Evolutionary conservation across 1,139 yeast genomes (phyloP), one percentile per base, ranked within the genome.

Genomic region (Yamadazyma kanchanaburiensis): DNA sequence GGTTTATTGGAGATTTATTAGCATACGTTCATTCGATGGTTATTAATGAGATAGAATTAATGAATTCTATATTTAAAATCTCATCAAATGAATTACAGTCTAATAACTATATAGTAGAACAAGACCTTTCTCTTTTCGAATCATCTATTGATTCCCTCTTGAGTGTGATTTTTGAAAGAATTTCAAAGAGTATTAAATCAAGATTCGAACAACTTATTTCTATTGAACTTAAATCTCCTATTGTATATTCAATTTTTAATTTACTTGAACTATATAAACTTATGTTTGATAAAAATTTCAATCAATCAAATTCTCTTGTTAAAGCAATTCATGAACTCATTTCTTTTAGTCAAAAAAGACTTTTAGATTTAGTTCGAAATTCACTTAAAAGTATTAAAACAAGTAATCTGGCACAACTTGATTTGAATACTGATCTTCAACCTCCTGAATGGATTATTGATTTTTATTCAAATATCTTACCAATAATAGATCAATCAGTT

Each of bases 1-100:
- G 95, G 35, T 88, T 80, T 44, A 70, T 86, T 12, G 95, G 97
- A 16, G 97, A 88, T 52, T 70, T 91, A 19, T 60, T 91, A 26
- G 98, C 98, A 1, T 85, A 86, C 61, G 71, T 89, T 10, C 97
- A 94, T 49, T 76, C 94, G 0, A 72, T 87, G n/a, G 80, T 89
- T 21, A 95, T 88, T 4, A 85, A 86, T 53, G 98, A 94, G 53
- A 70, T 78, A 22, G 98, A 94, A 50, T 70, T 82, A 21, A 70
- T 91, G 11, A 70, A 71, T 6, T 70, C 56, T 22, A 54, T 68
- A 4, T 64, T 68, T 37, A 47, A 53, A 6, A 32, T 51, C 6
- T 51, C 48, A 4, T 45, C 45, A 4, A 20, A 11, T 6, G 40
- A 37, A 21, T 25, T 38, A 2, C 10, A 9, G 9, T 5, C 22